Base-by-base conservation (phyloP, 2,329 filamentous ascomycete genomes). In the Fusarium udum region DNA sequence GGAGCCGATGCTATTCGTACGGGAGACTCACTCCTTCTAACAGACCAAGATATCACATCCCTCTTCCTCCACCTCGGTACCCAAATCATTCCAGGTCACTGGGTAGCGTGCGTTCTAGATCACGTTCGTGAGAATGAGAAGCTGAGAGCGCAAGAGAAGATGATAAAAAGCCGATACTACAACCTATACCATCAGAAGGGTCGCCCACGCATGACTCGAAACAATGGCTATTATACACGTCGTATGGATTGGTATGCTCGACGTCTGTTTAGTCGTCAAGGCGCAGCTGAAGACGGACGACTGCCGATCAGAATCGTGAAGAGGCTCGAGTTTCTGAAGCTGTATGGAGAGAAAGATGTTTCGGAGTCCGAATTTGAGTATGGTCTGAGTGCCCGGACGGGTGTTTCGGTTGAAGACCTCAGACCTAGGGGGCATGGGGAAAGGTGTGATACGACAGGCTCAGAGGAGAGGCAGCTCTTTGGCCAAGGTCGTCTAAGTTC, bases 381-480 rank as follows among this genome's bases (percentile, higher is more conserved):
- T 13, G 12, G 24, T 14, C 18, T 34, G 12, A 51, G 48, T 20
- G n/a, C 31, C 13, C 12, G 31, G n/a, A 51, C 31, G 4, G 1
- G 7, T 20, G 4, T 24, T 20, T 4, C 31, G 16, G 8, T 14
- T 11, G 22, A 24, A 10, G 31, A 6, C 3, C 31, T 24, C 9
- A 51, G 48, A 10, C 31, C 48, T 2, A 10, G 11, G 3, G 31
- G 13, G 4, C 1, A 22, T 12, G n/a, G 9, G 13, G 24, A 42
- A 43, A 7, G 10, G 26, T 15, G 4, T 28, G 0, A 26, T 22
- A 1, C 9, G 3, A 28, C 0, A 15, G 9, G 13, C 28, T 22
- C 11, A 18, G 6, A 11, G 7, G 6, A 15, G 7, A 28, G 6
- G 26, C 2, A 8, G 4, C 4, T 10, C 3, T 11, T 4, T 0